These are phyloP conservation scores for Tubosaeta sp. DNA, from an alignment of 768 basidiomycete species.

Conservation along the genomic window DNA sequence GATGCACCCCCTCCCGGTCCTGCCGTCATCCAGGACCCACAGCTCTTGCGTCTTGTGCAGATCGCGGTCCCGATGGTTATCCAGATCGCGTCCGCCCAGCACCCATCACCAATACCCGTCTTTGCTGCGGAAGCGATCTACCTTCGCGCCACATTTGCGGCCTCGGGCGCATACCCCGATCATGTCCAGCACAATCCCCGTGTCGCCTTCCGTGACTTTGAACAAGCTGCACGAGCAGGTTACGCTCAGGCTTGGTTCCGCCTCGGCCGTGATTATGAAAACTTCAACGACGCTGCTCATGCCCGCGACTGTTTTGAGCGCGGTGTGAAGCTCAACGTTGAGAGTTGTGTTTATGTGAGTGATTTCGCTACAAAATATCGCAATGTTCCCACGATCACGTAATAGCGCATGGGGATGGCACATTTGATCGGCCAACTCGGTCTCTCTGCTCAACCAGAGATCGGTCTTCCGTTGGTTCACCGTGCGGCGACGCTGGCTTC, in stretches of 20 bases:
- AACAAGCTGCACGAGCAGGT: conserved; percentile 74
- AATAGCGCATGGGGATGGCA: conserved; percentile 89
- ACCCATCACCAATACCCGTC: conserved; percentile 33
- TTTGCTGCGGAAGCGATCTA: conserved; percentile 71
- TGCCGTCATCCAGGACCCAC: conserved; percentile 52
- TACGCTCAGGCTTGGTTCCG: conserved; percentile 86
- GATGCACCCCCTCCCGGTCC: conserved; percentile 49
- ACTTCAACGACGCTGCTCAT: conserved; percentile 65
- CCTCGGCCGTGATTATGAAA: conserved; percentile 89
- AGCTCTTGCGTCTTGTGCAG: conserved; percentile 55
- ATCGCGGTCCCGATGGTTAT: conserved; percentile 65
- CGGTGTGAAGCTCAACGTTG: conserved; percentile 70
- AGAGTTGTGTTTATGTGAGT: conserved; percentile 76
- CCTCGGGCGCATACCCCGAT: conserved; percentile 68
- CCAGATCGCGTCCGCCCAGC: conserved; percentile 41
- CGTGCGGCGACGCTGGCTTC: conserved; percentile 74
- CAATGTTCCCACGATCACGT: conserved; percentile 6
- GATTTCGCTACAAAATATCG: neutral
- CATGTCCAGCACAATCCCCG: conserved; percentile 64
- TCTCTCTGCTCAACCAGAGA: conserved; percentile 46
- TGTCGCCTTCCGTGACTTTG: conserved; percentile 85
- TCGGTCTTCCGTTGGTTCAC: conserved; percentile 68
- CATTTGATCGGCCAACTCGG: conserved; percentile 84
- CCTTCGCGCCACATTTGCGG: conserved; percentile 68
- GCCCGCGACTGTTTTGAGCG: conserved; percentile 87